phyloP scores from a whole-genome alignment of 768 basidiomycete species.

The Panaeolus cyanescens region DNA sequence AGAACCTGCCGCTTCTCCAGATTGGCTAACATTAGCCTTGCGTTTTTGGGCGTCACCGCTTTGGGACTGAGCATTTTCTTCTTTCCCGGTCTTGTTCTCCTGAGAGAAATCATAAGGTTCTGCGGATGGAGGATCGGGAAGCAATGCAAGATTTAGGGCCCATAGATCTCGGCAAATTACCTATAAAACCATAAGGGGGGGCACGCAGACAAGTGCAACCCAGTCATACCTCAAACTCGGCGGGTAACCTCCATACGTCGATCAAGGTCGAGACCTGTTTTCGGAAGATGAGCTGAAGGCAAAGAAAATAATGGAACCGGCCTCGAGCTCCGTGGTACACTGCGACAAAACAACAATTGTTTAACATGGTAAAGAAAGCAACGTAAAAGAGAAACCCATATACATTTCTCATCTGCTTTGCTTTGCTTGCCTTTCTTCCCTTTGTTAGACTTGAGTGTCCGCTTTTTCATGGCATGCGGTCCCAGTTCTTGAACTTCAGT shows the following conservation, averaged over 20 bases:
- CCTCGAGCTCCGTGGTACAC: slow-evolving; percentile 86
- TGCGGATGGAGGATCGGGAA: slow-evolving; percentile 59
- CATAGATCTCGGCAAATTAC: slow-evolving; percentile 79
- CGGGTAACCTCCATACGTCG: slow-evolving; percentile 68
- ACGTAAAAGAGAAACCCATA: slow-evolving; percentile 14
- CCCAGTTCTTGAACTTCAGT: slow-evolving; percentile 67
- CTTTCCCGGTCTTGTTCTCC: slow-evolving; percentile 18
- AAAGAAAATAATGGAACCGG: slow-evolving; percentile 80
- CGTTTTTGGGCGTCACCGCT: slow-evolving; percentile 10
- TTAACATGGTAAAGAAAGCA: slow-evolving; percentile 1
- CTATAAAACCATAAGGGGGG: slow-evolving; percentile 35
- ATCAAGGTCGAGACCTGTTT: slow-evolving; percentile 70
- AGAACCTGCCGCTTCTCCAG: slow-evolving; percentile 2
- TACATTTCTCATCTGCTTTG: slow-evolving; percentile 62
- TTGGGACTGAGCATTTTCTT: not conserved
- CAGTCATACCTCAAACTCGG: slow-evolving; percentile 70
- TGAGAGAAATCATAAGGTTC: slow-evolving; percentile 59
- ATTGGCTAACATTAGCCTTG: slow-evolving; percentile 6
- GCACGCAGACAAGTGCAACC: slow-evolving; percentile 4
- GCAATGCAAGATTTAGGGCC: slow-evolving; percentile 68
- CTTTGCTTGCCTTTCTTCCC: slow-evolving; percentile 52
- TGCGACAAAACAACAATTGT: slow-evolving; percentile 30
- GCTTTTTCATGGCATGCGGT: slow-evolving; percentile 63
- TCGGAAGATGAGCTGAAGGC: slow-evolving; percentile 79
- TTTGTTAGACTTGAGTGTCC: slow-evolving; percentile 59